phyloP scores from a whole-genome alignment of 106 monocot genomes.

The Platanthera guangdongensis region DNA sequence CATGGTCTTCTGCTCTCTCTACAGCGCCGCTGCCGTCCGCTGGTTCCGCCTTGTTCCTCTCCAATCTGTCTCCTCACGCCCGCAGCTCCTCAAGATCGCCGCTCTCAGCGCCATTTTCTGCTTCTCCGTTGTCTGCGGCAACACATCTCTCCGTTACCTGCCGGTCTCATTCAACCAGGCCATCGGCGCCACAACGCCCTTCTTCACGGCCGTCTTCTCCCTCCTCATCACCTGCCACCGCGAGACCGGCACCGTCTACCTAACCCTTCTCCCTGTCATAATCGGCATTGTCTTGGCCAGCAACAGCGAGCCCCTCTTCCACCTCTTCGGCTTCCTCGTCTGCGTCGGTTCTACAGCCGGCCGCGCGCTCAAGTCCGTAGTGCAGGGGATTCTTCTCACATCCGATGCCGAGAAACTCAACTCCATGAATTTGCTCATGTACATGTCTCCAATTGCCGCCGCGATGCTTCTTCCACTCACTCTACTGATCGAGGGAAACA shows the following conservation, averaged over 20 bases:
- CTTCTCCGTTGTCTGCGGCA: constrained; percentile 44
- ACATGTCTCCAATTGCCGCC: constrained; percentile 33
- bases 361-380: constrained; percentile 30
- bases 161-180: constrained; percentile 53
- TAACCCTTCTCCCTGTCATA: constrained; percentile 38
- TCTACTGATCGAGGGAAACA: constrained; percentile 20
- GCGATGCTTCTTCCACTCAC: constrained; percentile 21
- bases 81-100: constrained; percentile 33
- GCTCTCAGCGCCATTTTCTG: constrained; percentile 43
- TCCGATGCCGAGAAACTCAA: constrained; percentile 32
- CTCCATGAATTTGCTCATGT: constrained; percentile 41
- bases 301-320: constrained; percentile 37
- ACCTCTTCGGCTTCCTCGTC: constrained; percentile 29
- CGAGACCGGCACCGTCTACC: constrained; percentile 30
- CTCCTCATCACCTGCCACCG: constrained; percentile 31
- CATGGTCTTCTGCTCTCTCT: constrained; percentile 43
- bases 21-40: constrained; percentile 23
- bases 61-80: constrained; percentile 34
- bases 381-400: constrained; percentile 31
- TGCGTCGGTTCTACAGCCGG: constrained; percentile 35
- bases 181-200: constrained; percentile 50
- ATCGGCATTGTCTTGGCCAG: constrained; percentile 41
- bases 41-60: constrained; percentile 32
- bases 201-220: constrained; percentile 48
- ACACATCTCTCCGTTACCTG: constrained; percentile 43